Evolutionary conservation across 2,329 filamentous ascomycete species (phyloP).

Genomic region (Apiospora arundinis): DNA sequence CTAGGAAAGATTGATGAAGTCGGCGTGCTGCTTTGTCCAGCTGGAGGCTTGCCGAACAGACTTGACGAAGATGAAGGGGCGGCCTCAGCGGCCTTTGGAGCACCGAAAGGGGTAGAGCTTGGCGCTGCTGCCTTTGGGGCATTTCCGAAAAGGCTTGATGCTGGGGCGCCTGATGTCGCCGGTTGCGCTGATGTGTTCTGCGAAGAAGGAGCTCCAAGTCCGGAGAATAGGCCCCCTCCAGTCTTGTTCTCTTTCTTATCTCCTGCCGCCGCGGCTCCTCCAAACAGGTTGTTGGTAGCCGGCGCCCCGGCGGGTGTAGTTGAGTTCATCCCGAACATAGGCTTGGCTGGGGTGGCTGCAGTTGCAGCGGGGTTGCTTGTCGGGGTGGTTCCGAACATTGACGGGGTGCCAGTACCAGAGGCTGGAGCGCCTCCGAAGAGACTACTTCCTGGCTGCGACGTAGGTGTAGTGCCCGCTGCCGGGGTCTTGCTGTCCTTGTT

Average conservation of each 20-base stretch:
- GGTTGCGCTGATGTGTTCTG: conserved; percentile 38
- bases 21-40: conserved; percentile 27
- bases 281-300: conserved; percentile 38
- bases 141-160: conserved; percentile 30
- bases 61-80: conserved; percentile 24
- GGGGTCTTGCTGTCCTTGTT: conserved; percentile 32
- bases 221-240: conserved; percentile 34
- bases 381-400: conserved; percentile 32
- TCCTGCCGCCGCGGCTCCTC: conserved; percentile 31
- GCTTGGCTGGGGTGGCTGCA: conserved; percentile 54
- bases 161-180: conserved; percentile 25
- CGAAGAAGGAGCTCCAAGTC: conserved; percentile 40
- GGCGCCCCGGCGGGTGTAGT: conserved; percentile 64
- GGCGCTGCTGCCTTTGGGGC: conserved; percentile 11
- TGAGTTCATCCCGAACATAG: conserved; percentile 54
- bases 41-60: conserved; percentile 30
- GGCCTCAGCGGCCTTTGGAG: conserved; percentile 31
- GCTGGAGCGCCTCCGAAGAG: conserved; percentile 31
- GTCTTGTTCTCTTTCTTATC: conserved; percentile 34
- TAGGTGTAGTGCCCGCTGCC: conserved; percentile 30
- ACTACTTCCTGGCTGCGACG: conserved; percentile 32
- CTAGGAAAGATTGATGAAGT: conserved; percentile 20
- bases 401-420: conserved; percentile 25
- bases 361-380: conserved; percentile 31
- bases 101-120: conserved; percentile 29